Evolutionary conservation across 352 stramenopile genomes (phyloP), one percentile per base, ranked within the genome.

Genomic region (Aphanomyces euteiches): DNA sequence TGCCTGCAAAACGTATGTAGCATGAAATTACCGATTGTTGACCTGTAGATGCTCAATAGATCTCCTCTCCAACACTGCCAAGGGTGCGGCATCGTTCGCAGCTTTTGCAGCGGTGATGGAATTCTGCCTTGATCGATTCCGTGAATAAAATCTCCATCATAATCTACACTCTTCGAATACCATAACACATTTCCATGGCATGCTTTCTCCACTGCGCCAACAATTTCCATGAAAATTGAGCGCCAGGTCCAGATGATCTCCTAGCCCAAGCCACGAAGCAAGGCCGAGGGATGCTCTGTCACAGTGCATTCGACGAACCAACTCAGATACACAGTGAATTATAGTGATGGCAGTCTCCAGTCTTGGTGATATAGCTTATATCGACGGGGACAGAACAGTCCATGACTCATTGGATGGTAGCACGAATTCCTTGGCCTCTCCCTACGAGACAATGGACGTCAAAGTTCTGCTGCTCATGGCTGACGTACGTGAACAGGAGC

Each of bases 41-140:
- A 21, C 58, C 37, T 73, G 12, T 48, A 36, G 73, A 53, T 57
- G 21, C 61, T 8, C 8, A 74, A 4, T 43, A 74, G 47, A 15
- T 40, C 38, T 10, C 43, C 13, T 57, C 7, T n/a, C 3, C 66
- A 93, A 74, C 68, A 91, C 84, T 38, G 77, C 61, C 47, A 95
- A 95, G 67, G 84, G 88, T 13, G 86, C 85, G 2, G 83, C 81
- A 7, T 83, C 85, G 43, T 95, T 95, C 67, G 84, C 86, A 3
- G 80, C 79, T 57, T 92, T 95, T 82, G 86, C 84, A 37, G 86
- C 93, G 21, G 83, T 93, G 34, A 93, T 95, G 76, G 88, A 95
- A 34, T 70, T 70, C 47, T 63, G 48, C n/a, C 37, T 70, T 4
- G 64, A 70, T 7, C 64, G 64, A 5, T 70, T 70, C 36, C 28